These are phyloP conservation scores for Heliamphora ciliata DNA, from an alignment of 179 eudicot genomes.

Conservation along the genomic window DNA sequence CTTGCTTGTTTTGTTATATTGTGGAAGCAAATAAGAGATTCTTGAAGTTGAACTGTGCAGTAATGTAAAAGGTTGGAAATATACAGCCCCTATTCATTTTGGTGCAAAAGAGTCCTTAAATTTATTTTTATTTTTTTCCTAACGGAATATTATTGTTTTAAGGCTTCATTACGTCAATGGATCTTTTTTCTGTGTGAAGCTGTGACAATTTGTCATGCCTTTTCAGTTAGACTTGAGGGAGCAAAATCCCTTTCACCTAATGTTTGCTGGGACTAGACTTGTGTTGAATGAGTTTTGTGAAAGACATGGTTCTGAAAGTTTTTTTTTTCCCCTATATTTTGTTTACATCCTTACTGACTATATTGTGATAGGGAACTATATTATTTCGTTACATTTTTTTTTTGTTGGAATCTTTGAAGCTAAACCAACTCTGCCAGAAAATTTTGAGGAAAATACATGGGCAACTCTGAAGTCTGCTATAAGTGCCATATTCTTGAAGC, in stretches of 20 bases:
- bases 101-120: no score
- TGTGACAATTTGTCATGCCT: no score
- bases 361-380: slow-evolving; percentile 1
- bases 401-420: slow-evolving; percentile 33
- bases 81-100: no score
- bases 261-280: neutral
- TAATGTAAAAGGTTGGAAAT: no score
- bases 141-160: no score
- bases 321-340: no score
- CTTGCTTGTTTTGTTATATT: no score
- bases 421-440: slow-evolving; percentile 74
- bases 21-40: no score
- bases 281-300: neutral
- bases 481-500: slow-evolving; percentile 86
- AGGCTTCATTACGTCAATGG: no score
- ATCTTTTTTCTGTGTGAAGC: no score
- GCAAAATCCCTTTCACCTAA: neutral
- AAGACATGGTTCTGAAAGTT: neutral
- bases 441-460: slow-evolving; percentile 95
- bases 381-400: slow-evolving; percentile 10
- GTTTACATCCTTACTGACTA: neutral
- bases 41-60: no score
- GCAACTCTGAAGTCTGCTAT: slow-evolving; percentile 81
- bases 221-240: neutral
- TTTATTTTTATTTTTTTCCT: no score